Base-by-base conservation (phyloP, 208 protist species). In the Trypanosoma mega region DNA sequence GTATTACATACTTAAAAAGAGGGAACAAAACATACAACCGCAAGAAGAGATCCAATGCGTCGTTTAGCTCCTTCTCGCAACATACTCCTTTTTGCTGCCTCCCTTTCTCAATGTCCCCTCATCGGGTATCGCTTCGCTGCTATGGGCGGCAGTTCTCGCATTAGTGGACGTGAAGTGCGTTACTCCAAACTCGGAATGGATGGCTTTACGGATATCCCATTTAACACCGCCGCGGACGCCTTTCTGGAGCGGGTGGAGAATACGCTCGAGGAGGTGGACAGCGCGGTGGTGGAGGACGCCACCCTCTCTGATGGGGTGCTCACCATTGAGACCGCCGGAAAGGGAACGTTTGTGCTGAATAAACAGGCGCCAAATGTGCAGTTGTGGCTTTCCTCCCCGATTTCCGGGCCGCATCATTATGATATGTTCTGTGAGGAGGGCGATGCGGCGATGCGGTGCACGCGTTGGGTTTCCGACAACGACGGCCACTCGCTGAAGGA, bases 331-430 rank as follows among this genome's bases (percentile, higher is more conserved):
- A 87, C 88, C 11, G 44, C 50, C 16, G 66, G 64, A 23, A 50
- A 57, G 2, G 89, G 91, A 12, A 83, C 81, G 2, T 96, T 90
- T 60, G 78, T 97, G n/a, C 47, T 97, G 14, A 97, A 97, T 64
- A 95, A 96, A 65, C 93, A 97, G 72, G 88, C 88, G 7, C 90
- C 93, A 2, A 97, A 92, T 45, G 65, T 90, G 56, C 90, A 96
- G 74, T 63, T 97, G 50, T 97, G 93, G 93, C 80, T 96, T 12
- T 96, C 90, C 2, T 97, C 93, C 0, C 93, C 93, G 8, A 48
- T 97, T 9, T 89, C 80, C 1, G 93, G 93, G 3, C 90, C 93
- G 7, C 78, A 90, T 29, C 93, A 96, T 55, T 97, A 96, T 65
- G 80, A 94, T 73, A 88, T 91, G 78, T 51, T 84, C 14, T 63